Base-by-base conservation (phyloP, 371 early-diverging fungal genomes). In the Lichtheimia ornata region DNA sequence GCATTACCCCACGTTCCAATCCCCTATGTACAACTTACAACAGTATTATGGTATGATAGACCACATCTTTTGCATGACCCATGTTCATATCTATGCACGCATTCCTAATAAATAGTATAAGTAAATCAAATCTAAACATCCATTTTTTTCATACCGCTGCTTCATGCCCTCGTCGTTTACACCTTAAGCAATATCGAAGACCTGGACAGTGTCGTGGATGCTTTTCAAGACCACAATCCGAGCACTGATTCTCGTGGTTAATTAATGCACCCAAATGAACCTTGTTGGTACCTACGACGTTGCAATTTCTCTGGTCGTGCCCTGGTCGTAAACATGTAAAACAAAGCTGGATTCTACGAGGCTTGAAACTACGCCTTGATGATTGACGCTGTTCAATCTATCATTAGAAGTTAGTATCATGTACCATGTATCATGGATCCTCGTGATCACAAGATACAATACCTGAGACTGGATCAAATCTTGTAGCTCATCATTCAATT, bases 391-490 rank as follows among this genome's bases (percentile, higher is more conserved):
- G 47, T 47, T 47, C 47, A 47, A 47, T 47, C 47, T 47, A 11
- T 3, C 35, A 35, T 35, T 35, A 35, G 6, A 11, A 35, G 9
- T 35, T 6, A 35, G 35, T 35, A 35, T 35, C 5, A 9, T 35
- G 35, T n/a, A n/a, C n/a, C n/a, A n/a, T n/a, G 35, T 35, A 35
- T 35, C 5, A 9, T 35, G 35, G 4, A 35, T 35, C 2, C 5
- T 35, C 11, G 9, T 6, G 11, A 35, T 47, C n/a, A 47, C 17
- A 5, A 17, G 47, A 47, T 47, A n/a, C 47, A 22, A 22, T 56
- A 45, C 57, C 57, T 56, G 57, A 56, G 42, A 42, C 18, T 56
- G 57, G 43, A 56, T 56, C 25, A 56, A 45, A 56, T 56, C 45
- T 6, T 56, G 45, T 28, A 56, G 9, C 17, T 25, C 43, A 13